Evolutionary conservation across 768 basidiomycete genomes (phyloP), one percentile per base, ranked within the genome.

Genomic region (Sporobolomyces roseus): DNA sequence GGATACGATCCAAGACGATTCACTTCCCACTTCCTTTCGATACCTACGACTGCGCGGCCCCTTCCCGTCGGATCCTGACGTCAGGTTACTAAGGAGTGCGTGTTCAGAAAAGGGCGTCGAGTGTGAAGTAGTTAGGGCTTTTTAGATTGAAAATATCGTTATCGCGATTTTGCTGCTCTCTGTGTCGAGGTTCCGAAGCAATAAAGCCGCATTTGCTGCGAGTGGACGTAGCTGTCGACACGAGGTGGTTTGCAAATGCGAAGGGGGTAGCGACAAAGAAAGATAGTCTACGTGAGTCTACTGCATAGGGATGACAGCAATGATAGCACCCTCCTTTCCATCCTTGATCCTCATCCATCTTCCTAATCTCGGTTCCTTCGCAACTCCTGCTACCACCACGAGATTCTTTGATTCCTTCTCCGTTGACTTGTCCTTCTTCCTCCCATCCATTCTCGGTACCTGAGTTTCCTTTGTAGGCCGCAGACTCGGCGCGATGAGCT

Each of bases 321-420:
- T 85, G 35, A 89, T 74, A 2, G 88, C 83, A 10, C 87, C 85
- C 79, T 94, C 96, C 72, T 82, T 81, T 0, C 83, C 85, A 2
- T 88, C 88, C 55, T 81, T 81, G 35, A 89, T 75, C 54, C 81
- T 83, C 76, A 91, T 78, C 94, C 96, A 99, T 70, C 96, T 82
- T 3, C 96, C 94, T 41, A 94, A 78, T 65, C 90, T 84, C 76
- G 88, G 90, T 77, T 99, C 96, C 77, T 93, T 89, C 3, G 89
- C 90, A 23, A 91, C 77, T 14, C 88, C 90, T 9, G 86, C 92
- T 21, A 91, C 84, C 41, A 99, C 52, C 7, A 79, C 49, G 1
- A 73, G 45, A 30, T 60, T 84, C 54, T 60, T 76, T n/a, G 78
- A 19, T 50, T 78, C 75, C 38, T 53, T 59, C 45, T 66, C 46